phyloP scores from a whole-genome alignment of 805 yeast genomes.

The Ogataea chonburiensis region DNA sequence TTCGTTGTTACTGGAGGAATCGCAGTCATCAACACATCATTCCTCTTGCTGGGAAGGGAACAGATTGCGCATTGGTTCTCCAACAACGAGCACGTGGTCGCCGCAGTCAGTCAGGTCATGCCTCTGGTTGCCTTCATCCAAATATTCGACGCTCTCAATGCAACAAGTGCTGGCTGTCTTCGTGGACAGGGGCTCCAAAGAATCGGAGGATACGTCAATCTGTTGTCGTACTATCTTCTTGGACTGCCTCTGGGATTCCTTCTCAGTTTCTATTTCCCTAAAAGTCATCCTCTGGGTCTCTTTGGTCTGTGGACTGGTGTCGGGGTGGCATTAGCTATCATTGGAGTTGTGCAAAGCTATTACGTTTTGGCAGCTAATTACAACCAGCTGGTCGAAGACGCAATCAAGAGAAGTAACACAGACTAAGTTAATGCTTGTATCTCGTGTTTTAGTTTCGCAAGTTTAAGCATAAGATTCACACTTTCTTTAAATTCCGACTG shows the following conservation, averaged over 20 bases:
- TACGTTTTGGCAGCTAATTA: conserved; percentile 48
- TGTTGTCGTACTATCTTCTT: conserved; percentile 62
- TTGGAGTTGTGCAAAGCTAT: conserved; percentile 50
- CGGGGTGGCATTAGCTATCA: conserved; percentile 36
- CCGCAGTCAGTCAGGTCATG: conserved; percentile 27
- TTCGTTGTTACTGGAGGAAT: conserved; percentile 26
- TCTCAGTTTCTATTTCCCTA: conserved; percentile 50
- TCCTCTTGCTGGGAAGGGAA: conserved; percentile 27
- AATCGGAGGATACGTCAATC: conserved; percentile 52
- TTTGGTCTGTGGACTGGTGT: conserved; percentile 39
- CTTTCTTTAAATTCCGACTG: conserved; percentile 17
- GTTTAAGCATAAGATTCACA: conserved; percentile 12
- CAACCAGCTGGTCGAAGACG: conserved; percentile 48
- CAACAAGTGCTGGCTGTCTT: conserved; percentile 52
- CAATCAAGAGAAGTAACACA: conserved; percentile 36
- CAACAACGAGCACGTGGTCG: conserved; percentile 30
- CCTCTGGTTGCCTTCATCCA: conserved; percentile 39
- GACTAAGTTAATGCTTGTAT: conserved; percentile 16
- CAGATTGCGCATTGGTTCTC: conserved; percentile 33
- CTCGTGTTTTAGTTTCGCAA: conserved; percentile 13
- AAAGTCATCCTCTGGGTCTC: conserved; percentile 36
- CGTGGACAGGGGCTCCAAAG: conserved; percentile 60
- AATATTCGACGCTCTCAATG: conserved; percentile 48
- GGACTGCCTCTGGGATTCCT: conserved; percentile 66
- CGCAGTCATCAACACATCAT: conserved; percentile 26